Conservation (phyloP, 2,329 filamentous ascomycete species). For the Penicillium sclerotiorum region DNA sequence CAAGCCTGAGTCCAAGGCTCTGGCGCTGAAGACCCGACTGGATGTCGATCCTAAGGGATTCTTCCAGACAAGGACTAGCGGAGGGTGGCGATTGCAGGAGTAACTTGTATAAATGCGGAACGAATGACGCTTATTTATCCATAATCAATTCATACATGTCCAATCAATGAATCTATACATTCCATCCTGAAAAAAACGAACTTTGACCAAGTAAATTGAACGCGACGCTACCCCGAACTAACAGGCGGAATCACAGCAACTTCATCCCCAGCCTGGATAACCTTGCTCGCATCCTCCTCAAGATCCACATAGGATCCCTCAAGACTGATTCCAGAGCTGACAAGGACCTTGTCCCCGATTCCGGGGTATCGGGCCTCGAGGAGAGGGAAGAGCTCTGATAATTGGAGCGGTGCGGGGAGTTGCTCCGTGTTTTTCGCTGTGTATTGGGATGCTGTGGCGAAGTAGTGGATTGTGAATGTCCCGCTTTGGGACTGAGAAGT, state of each 20-base stretch:
- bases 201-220: no score
- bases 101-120: background rate
- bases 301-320: conserved; percentile 50
- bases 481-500: background rate
- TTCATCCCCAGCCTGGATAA: conserved; percentile 45
- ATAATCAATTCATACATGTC: background rate
- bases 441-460: conserved; percentile 47
- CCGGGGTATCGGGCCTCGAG: conserved; percentile 47
- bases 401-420: conserved; percentile 45
- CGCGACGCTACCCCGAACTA: conserved; percentile 51
- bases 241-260: conserved; percentile 53
- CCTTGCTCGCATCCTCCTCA: conserved; percentile 21
- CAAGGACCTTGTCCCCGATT: conserved; percentile 41
- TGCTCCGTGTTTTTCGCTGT: conserved; percentile 43
- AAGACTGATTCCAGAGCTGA: conserved; percentile 46
- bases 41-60: conserved; percentile 45
- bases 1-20: conserved; percentile 29
- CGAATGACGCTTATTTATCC: no score
- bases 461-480: conserved; percentile 50
- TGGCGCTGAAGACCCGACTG: conserved; percentile 36
- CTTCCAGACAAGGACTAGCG: conserved; percentile 44
- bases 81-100: conserved; percentile 39
- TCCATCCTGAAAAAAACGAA: no score
- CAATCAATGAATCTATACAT: background rate
- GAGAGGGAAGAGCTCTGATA: conserved; percentile 39